Conservation (phyloP, 2,329 filamentous ascomycete species). For the Nannizzia gypsea region DNA sequence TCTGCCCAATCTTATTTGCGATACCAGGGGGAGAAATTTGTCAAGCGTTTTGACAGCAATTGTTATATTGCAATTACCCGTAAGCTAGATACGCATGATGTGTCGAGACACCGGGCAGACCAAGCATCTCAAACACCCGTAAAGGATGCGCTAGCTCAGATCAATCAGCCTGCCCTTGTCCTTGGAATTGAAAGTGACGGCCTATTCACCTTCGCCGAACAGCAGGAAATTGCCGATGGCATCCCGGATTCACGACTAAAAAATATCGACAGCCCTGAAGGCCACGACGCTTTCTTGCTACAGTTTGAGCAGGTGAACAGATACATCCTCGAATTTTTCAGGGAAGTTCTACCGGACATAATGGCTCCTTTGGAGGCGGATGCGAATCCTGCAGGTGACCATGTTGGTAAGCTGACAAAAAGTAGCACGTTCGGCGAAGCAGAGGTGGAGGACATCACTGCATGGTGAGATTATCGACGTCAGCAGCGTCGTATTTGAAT, state of each 20-base stretch:
- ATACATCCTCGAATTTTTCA: conserved; percentile 73
- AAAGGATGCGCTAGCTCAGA: conserved; percentile 62
- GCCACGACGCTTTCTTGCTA: conserved; percentile 89
- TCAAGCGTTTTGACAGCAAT: conserved; percentile 93
- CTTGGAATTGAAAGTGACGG: conserved; percentile 93
- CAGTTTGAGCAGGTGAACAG: conserved; percentile 96
- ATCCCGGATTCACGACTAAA: conserved; percentile 67
- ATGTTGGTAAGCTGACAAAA: conserved; percentile 57
- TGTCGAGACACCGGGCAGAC: conserved; percentile 60
- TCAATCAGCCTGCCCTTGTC: conserved; percentile 80
- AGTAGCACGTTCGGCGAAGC: conserved; percentile 90
- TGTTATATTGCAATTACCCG: conserved; percentile 98
- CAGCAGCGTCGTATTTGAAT: not conserved
- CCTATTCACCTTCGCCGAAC: conserved; percentile 92
- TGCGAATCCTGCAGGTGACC: conserved; percentile 39
- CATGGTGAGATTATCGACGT: conserved; percentile 51
- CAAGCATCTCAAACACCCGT: conserved; percentile 40
- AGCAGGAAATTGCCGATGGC: conserved; percentile 75
- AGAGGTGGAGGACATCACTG: conserved; percentile 91
- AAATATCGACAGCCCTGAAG: conserved; percentile 86
- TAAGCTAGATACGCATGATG: conserved; percentile 93
- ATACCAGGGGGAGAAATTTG: conserved; percentile 94
- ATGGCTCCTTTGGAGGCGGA: conserved; percentile 54
- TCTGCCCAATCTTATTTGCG: conserved; percentile 95
- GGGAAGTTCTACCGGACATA: conserved; percentile 73